Conservation (phyloP, 768 basidiomycete genomes). For the Artomyces pyxidatus region DNA sequence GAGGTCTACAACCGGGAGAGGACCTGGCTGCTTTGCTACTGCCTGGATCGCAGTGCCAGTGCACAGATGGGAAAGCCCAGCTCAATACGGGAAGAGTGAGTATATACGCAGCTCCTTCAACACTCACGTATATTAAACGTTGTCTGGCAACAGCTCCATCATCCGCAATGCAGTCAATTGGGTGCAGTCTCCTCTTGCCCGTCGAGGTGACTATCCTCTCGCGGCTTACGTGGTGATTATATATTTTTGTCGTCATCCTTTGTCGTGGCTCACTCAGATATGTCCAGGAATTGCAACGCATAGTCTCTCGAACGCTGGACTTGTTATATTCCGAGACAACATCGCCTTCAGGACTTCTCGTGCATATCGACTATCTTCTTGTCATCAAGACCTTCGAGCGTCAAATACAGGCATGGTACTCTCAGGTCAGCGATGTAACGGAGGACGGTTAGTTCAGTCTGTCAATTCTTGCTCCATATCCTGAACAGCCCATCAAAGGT, state of each 20-base stretch:
- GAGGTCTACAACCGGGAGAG: slow-evolving; percentile 93
- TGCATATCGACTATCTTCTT: slow-evolving; percentile 77
- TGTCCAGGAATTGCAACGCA: slow-evolving; percentile 74
- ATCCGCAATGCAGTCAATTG: slow-evolving; percentile 77
- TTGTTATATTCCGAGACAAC: slow-evolving; percentile 80
- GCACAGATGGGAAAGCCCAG: slow-evolving; percentile 97
- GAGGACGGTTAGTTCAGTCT: slow-evolving; percentile 9
- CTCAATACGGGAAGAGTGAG: slow-evolving; percentile 88
- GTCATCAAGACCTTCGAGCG: slow-evolving; percentile 80
- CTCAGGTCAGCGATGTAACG: slow-evolving; percentile 37
- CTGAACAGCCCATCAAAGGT: not conserved
- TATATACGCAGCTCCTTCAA: slow-evolving; percentile 12
- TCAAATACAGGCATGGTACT: slow-evolving; percentile 57
- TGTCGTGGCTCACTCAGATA: slow-evolving; percentile 10
- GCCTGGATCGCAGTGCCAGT: slow-evolving; percentile 81
- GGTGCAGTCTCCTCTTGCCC: slow-evolving; percentile 58
- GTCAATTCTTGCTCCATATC: not conserved
- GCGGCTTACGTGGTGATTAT: slow-evolving; percentile 68
- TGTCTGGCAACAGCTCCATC: slow-evolving; percentile 52
- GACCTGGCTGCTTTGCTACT: slow-evolving; percentile 87
- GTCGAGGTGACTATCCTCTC: slow-evolving; percentile 57
- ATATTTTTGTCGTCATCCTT: not conserved
- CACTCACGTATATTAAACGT: slow-evolving; percentile 5
- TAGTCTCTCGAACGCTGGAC: slow-evolving; percentile 83
- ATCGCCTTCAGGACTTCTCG: slow-evolving; percentile 74